These are phyloP conservation scores for Lenwebbia sp. DNA, from an alignment of 345 rosid species.

Conservation along the genomic window DNA sequence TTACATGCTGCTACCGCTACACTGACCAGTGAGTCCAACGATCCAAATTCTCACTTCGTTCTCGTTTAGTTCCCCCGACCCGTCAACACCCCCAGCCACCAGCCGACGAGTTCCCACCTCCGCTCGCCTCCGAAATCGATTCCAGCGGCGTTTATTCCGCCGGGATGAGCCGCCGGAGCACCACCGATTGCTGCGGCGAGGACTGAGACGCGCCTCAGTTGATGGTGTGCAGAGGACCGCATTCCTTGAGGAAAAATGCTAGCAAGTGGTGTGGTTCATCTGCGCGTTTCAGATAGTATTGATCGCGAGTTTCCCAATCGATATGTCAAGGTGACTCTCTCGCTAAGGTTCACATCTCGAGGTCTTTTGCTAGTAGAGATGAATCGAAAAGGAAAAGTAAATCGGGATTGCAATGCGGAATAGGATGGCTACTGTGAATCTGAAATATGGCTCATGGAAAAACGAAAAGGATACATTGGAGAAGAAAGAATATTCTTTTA, in stretches of 20 bases:
- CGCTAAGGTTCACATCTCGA: neutral
- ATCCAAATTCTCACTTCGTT: neutral
- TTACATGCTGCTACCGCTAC: neutral
- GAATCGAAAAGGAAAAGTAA: neutral
- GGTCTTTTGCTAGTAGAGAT: neutral
- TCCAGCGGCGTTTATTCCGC: neutral
- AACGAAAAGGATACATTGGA: neutral
- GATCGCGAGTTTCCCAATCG: neutral
- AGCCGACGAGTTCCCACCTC: neutral
- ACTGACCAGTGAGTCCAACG: neutral
- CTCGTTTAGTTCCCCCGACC: neutral
- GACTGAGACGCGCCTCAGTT: neutral
- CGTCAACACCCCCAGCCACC: neutral
- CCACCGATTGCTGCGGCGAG: neutral
- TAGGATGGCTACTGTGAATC: neutral
- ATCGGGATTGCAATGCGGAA: neutral
- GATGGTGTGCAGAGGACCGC: neutral
- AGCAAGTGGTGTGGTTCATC: neutral
- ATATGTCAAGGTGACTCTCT: conserved; percentile 7
- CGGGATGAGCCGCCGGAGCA: neutral
- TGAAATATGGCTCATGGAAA: neutral
- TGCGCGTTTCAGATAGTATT: neutral
- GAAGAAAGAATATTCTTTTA: neutral
- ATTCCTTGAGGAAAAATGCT: conserved; percentile 4
- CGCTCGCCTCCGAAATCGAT: neutral